Percentiles rank a stretch among this genome's conserved stretches.
phyloP scores from a whole-genome alignment of 2,329 filamentous ascomycete genomes.

The Orbilia brochopaga region DNA sequence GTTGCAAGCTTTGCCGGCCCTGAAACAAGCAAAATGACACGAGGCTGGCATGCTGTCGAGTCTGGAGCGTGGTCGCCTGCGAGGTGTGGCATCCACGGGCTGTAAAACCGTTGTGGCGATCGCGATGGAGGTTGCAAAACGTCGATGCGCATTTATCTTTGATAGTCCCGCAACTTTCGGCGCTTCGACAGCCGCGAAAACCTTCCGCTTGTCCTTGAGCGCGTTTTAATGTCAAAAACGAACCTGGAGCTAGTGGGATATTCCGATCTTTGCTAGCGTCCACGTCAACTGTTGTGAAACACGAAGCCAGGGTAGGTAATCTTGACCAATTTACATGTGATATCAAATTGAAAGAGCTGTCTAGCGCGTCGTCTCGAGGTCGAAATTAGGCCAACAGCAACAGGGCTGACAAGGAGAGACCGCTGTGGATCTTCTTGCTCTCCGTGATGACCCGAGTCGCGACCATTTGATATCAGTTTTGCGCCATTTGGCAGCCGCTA shows the following conservation, averaged over 20 bases:
- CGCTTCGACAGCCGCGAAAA: slow-evolving; percentile 20
- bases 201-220: slow-evolving; percentile 9
- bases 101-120: slow-evolving; percentile 38
- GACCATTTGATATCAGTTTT: slow-evolving; percentile 37
- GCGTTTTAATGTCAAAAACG: slow-evolving; percentile 23
- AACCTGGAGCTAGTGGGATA: no score
- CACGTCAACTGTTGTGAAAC: slow-evolving; percentile 19
- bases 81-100: slow-evolving; percentile 36
- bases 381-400: slow-evolving; percentile 17
- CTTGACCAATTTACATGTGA: slow-evolving; percentile 32
- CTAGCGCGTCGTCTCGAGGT: slow-evolving; percentile 2
- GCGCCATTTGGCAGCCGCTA: slow-evolving; percentile 49
- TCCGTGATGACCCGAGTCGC: slow-evolving; percentile 49
- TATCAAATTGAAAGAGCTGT: neutral
- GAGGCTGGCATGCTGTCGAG: slow-evolving; percentile 29
- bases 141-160: neutral
- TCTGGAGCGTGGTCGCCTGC: slow-evolving; percentile 28
- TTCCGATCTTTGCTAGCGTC: slow-evolving; percentile 6
- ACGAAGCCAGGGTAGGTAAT: slow-evolving; percentile 4
- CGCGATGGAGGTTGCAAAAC: neutral
- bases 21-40: slow-evolving; percentile 34
- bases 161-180: no score
- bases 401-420: slow-evolving; percentile 22
- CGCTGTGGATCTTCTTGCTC: slow-evolving; percentile 20
- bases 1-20: slow-evolving; percentile 45